Conservation (phyloP, 768 basidiomycete genomes). For the Leccinum fibrillosum region DNA sequence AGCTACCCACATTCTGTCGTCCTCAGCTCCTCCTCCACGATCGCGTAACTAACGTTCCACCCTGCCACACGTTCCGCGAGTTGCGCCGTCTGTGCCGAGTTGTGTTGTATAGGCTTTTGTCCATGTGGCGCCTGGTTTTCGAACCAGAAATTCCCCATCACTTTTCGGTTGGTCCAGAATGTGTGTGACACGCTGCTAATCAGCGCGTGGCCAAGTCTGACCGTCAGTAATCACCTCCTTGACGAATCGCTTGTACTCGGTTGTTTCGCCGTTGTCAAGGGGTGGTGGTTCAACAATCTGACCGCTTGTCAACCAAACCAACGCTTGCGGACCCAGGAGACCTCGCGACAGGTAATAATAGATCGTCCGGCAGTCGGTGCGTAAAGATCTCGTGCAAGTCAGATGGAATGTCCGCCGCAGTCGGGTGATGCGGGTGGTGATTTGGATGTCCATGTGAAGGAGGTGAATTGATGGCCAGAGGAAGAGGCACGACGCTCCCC, state of each 20-base stretch:
- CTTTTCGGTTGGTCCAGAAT: slow-evolving; percentile 78
- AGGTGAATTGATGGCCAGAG: slow-evolving; percentile 57
- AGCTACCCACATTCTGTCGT: slow-evolving; percentile 83
- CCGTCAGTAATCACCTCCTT: slow-evolving; percentile 97
- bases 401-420: slow-evolving; percentile 81
- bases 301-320: slow-evolving; percentile 93
- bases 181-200: slow-evolving; percentile 75
- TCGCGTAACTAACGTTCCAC: slow-evolving; percentile 83
- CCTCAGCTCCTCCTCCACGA: slow-evolving; percentile 92
- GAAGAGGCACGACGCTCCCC: slow-evolving; percentile 74
- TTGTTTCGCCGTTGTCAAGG: slow-evolving; percentile 92
- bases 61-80: slow-evolving; percentile 83
- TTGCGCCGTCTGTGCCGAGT: slow-evolving; percentile 74
- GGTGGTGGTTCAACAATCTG: slow-evolving; percentile 84
- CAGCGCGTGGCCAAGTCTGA: slow-evolving; percentile 87
- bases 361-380: slow-evolving; percentile 91
- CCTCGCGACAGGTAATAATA: slow-evolving; percentile 97
- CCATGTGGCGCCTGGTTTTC: slow-evolving; percentile 47
- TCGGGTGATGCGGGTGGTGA: slow-evolving; percentile 65
- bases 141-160: slow-evolving; percentile 76
- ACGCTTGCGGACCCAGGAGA: slow-evolving; percentile 80
- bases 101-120: slow-evolving; percentile 66
- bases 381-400: slow-evolving; percentile 97
- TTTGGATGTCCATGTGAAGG: slow-evolving; percentile 48
- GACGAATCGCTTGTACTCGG: slow-evolving; percentile 90